A percentile compares a stretch with the other conserved stretches of the same genome.
phyloP scores from a whole-genome alignment of 2,329 filamentous ascomycete genomes.

The Chalaropsis ovoidea region DNA sequence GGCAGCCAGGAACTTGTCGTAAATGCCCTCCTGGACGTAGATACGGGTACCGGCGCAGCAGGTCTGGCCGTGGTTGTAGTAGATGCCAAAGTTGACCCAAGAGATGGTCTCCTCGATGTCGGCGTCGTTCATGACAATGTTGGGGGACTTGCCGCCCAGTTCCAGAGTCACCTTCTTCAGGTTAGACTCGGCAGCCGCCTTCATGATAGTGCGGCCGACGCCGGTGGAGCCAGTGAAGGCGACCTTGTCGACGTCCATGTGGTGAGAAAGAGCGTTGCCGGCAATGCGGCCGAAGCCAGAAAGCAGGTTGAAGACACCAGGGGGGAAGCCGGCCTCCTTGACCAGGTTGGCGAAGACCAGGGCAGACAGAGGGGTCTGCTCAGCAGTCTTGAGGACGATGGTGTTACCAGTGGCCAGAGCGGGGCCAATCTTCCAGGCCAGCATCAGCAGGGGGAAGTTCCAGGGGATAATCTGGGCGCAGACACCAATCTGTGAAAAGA shows the following conservation, averaged over 20 bases:
- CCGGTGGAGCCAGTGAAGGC: constrained; percentile 66
- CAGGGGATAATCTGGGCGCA: constrained; percentile 49
- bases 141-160: constrained; percentile 58
- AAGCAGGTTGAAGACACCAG: constrained; percentile 63
- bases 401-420: constrained; percentile 42
- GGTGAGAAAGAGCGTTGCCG: constrained; percentile 55
- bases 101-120: constrained; percentile 55
- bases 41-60: constrained; percentile 51
- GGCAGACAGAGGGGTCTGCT: constrained; percentile 43
- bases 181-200: constrained; percentile 53
- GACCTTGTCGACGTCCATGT: constrained; percentile 60
- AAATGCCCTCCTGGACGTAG: constrained; percentile 46
- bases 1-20: constrained; percentile 46
- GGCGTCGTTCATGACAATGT: constrained; percentile 55
- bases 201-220: constrained; percentile 64
- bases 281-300: constrained; percentile 59
- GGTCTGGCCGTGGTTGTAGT: constrained; percentile 47
- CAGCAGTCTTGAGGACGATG: constrained; percentile 44
- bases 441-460: constrained; percentile 42
- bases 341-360: constrained; percentile 43
- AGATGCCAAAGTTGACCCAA: constrained; percentile 37
- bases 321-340: constrained; percentile 61
- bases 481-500: constrained; percentile 36
- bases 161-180: constrained; percentile 57
- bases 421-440: constrained; percentile 40